Conservation (phyloP, 116 monocot species). For the Phalaenopsis hybrid region DNA sequence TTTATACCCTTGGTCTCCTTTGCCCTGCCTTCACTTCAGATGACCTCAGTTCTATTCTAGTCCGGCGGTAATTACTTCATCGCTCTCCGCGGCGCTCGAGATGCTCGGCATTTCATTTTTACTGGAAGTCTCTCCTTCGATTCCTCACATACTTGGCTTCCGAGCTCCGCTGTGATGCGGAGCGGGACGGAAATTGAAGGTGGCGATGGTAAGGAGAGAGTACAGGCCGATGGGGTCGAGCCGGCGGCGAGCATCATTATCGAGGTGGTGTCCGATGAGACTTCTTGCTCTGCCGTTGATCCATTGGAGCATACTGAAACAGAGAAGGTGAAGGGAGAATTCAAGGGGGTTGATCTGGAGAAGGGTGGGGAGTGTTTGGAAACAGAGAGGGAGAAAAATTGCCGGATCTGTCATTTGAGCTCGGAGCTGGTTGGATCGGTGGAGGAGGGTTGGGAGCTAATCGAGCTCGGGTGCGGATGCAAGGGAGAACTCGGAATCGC, state of each 20-base stretch:
- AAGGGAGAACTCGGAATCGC: constrained; percentile 28
- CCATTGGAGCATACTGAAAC: not conserved
- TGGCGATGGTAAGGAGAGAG: not conserved
- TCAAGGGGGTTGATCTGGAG: not conserved
- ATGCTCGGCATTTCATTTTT: not conserved
- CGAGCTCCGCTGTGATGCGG: not conserved
- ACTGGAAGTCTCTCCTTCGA: not conserved
- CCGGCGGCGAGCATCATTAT: not conserved
- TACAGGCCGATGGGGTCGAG: not conserved
- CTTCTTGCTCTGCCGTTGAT: not conserved
- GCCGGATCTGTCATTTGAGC: constrained; percentile 38
- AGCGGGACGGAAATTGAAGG: not conserved
- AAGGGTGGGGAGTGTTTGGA: not conserved
- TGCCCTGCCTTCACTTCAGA: not conserved
- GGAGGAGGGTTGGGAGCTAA: constrained; percentile 10
- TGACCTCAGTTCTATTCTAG: not conserved
- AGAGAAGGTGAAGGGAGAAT: not conserved
- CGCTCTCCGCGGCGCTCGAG: not conserved
- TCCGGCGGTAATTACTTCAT: not conserved
- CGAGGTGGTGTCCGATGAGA: not conserved
- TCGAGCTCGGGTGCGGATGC: constrained; percentile 28
- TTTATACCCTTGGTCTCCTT: not conserved
- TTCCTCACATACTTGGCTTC: not conserved
- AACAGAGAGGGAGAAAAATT: constrained; percentile 11
- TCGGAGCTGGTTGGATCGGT: constrained; percentile 5